Base-by-base conservation (phyloP, 257 asterid species). In the Solanum virginianum region DNA sequence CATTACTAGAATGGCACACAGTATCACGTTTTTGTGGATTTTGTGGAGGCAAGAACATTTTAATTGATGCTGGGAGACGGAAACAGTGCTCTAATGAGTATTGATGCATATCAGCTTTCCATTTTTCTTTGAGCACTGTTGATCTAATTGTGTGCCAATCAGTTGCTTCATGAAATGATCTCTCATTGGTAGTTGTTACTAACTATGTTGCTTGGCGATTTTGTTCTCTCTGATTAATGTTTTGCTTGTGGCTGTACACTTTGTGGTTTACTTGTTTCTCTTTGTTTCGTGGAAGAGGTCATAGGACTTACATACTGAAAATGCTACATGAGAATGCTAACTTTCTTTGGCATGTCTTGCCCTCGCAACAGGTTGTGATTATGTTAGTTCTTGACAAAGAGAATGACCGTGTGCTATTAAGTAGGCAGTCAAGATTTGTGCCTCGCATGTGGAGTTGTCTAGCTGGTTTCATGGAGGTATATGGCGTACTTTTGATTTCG, bases 361-460 rank as follows among this genome's bases (percentile, higher is more conserved):
- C 77, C 20, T 79, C 43, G 74, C 72, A 54, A 82, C 92, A 96
- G 98, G 99, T 97, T 59, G 99, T 94, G 77, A 97, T 97, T 88
- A 97, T 97, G 99, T 87, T 97, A 59, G 99, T 97, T 47, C 91
- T 97, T 71, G 99, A 97, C 87, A 95, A 90, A 87, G 95, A 97
- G 81, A 97, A 95, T 57, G 98, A 97, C 86, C 89, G 96, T 47
- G 99, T 87, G 56, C 88, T 96, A 74, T 86, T 96, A 80, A 91
- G 99, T 89, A 92, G 95, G 91, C 98, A 97, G 89, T 93, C 97
- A 7, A 95, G 98, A 89, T 95, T 89, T 89, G 99, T 97, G 62
- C 99, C 98, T 1, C 98, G 98, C 84, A 93, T 95, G 97, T 97
- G 98, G 98, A 97, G 99, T 86, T 97, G 99, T 88, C 93, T 97